phyloP scores from a whole-genome alignment of 768 basidiomycete genomes.

The Agaricus sinodeliciosus region DNA sequence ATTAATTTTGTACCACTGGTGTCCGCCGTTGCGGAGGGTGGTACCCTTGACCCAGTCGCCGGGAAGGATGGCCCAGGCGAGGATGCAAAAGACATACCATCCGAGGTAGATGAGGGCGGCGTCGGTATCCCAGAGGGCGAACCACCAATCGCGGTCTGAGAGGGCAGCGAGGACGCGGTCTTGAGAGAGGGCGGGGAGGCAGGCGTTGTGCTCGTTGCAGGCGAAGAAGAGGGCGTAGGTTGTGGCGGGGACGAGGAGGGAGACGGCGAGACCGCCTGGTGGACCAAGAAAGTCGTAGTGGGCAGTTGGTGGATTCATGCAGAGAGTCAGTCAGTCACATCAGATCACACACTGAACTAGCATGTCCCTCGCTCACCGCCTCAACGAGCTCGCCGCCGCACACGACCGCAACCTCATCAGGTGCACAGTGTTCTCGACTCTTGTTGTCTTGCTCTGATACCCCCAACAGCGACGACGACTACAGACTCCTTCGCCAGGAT shows the following conservation, averaged over 20 bases:
- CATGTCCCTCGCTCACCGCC: constrained; percentile 53
- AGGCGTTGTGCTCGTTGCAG: constrained; percentile 61
- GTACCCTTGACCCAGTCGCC: constrained; percentile 68
- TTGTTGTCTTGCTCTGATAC: neutral
- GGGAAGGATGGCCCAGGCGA: constrained; percentile 75
- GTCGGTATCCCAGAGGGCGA: constrained; percentile 74
- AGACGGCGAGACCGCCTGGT: constrained; percentile 65
- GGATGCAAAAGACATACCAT: constrained; percentile 88
- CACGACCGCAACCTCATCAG: constrained; percentile 62
- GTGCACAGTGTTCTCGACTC: constrained; percentile 30
- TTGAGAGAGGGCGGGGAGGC: too few species aligned
- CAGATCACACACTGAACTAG: too few species aligned
- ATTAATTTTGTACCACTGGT: constrained; percentile 89
- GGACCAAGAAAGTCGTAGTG: constrained; percentile 82
- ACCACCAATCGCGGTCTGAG: constrained; percentile 55
- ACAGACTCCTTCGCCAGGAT: constrained; percentile 61
- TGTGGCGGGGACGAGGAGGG: constrained; percentile 61
- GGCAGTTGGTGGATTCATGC: constrained; percentile 63
- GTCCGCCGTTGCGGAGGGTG: constrained; percentile 65
- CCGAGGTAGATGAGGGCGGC: constrained; percentile 70
- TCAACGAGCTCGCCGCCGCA: constrained; percentile 62
- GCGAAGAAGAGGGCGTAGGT: constrained; percentile 73
- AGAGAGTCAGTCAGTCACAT: constrained; percentile 11
- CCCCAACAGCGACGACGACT: constrained; percentile 61
- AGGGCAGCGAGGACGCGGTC: constrained; percentile 41